A percentile compares a stretch with the other conserved stretches of the same genome.
These are phyloP conservation scores for Cyclotella atomus DNA, from an alignment of 108 stramenopile species.

Conservation along the genomic window DNA sequence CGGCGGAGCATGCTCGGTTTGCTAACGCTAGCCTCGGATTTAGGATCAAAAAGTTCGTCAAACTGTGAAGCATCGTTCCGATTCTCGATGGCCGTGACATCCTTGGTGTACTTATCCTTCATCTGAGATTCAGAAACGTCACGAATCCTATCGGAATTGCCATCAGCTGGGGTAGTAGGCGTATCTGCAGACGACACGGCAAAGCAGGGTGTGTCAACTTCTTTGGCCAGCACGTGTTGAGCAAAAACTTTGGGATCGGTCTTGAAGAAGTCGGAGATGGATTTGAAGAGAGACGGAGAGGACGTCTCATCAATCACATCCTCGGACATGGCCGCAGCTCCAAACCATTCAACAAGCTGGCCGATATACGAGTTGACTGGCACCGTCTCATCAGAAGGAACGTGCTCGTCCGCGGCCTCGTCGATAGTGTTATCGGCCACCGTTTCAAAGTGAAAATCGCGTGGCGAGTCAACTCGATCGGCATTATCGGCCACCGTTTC, in stretches of 20 bases:
- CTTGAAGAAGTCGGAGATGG: not conserved
- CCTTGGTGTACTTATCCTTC: no score
- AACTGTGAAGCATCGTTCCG: no score
- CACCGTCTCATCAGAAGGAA: not conserved
- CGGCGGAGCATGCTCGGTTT: not conserved
- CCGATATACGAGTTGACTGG: not conserved
- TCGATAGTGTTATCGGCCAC: not conserved
- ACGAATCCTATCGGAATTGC: not conserved
- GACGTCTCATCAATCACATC: not conserved
- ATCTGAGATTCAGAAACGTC: no score
- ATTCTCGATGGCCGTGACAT: not conserved
- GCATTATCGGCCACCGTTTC: not conserved
- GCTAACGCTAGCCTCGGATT: not conserved
- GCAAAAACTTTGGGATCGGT: not conserved
- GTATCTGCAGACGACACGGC: not conserved
- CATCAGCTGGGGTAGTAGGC: not conserved
- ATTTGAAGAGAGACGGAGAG: not conserved
- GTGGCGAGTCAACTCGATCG: not conserved
- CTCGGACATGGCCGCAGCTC: not conserved
- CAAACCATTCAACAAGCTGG: not conserved
- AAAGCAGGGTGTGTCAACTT: not conserved
- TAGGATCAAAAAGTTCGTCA: no score
- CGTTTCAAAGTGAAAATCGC: not conserved
- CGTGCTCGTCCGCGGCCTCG: not conserved
- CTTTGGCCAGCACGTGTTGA: not conserved